Evolutionary conservation across 2,329 filamentous ascomycete species (phyloP), one percentile per base, ranked within the genome.

Genomic region (Blastomyces emzantsi): DNA sequence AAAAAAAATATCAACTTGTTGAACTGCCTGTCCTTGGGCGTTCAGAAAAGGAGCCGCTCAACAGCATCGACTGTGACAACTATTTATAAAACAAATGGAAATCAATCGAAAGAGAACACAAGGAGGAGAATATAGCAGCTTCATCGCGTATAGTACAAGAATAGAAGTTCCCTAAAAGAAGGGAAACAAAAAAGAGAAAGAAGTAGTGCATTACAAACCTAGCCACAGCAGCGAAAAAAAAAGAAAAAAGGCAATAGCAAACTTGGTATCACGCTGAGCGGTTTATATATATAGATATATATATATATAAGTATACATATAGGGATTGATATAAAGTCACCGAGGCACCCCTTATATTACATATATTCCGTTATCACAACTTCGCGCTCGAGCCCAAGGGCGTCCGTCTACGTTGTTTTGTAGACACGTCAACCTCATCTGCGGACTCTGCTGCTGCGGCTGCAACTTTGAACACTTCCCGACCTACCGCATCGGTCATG

Each of bases 401-500:
- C 54, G 75, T 75, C 47, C 76, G 70, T 61, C 77, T 73, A 65
- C 70, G 71, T 58, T 74, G 70, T 22, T 70, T 73, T 2, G 74
- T 72, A 22, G 73, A 75, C 7, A 76, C 68, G 64, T 74, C 69
- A 41, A 71, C 62, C 8, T 71, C 69, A 45, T 66, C 71, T 1
- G 22, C 70, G 65, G 45, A 68, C 68, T 9, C 62, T 68, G 8
- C 62, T 17, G 60, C 28, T 41, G 63, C 36, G 36, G 72, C 68
- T 0, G 75, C 73, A 41, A 65, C 73, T 47, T 72, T 69, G 59
- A 90, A 97, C 25, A 97, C 74, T 64, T 82, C 81, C 61, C 79
- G 76, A 0, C 91, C 92, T 11, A 96, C 81, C 57, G 82, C 75
- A 71, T 96, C 92, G 9, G 89, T 88, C 68, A 97, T 81, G 7